Evolutionary conservation across 148 eudicot species (phyloP).

Genomic region (Gaultheria prostrata): DNA sequence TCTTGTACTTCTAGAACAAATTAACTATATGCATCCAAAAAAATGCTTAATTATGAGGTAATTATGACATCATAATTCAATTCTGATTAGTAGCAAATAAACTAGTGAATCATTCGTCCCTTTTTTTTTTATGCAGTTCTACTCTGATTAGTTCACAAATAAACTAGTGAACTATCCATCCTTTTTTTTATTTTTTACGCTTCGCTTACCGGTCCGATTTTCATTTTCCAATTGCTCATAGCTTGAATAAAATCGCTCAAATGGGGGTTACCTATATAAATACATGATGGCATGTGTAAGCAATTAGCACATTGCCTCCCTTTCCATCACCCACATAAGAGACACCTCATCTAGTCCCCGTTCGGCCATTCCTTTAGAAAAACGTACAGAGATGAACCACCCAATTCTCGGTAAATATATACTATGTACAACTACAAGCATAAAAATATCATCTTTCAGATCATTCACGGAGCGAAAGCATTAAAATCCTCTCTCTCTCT

Average conservation of each 20-base stretch:
- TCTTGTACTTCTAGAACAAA: no score
- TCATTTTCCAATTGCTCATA: not conserved
- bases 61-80: not conserved
- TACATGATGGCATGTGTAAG: conserved; percentile 11
- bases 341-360: conserved; percentile 29
- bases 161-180: not conserved
- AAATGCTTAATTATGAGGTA: not conserved
- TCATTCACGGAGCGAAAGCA: conserved; percentile 21
- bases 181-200: no score
- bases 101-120: not conserved
- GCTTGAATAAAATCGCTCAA: not conserved
- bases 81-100: not conserved
- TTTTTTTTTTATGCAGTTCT: no score
- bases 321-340: conserved; percentile 1
- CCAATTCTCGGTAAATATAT: conserved; percentile 20
- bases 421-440: conserved; percentile 21
- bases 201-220: not conserved
- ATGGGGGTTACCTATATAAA: not conserved
- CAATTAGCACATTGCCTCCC: conserved; percentile 3
- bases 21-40: no score
- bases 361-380: conserved; percentile 14
- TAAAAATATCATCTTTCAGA: conserved; percentile 14
- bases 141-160: not conserved
- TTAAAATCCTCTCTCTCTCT: conserved; percentile 6
- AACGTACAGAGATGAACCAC: conserved; percentile 30